Base-by-base conservation (phyloP, 257 asterid genomes). In the Buddleja alternifolia region DNA sequence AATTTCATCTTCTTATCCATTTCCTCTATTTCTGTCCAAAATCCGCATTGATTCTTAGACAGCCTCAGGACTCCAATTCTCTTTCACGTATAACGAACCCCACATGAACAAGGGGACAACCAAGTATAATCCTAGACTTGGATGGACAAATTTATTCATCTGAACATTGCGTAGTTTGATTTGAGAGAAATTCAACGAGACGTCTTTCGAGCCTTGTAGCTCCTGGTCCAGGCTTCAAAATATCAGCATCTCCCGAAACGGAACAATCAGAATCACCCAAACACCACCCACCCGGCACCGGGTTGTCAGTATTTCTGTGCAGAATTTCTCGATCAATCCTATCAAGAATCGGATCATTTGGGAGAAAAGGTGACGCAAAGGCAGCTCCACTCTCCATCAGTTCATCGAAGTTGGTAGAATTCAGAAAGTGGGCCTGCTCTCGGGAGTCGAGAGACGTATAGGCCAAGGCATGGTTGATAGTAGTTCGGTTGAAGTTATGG, bases 271-370 rank as follows among this genome's bases (percentile, higher is more conserved):
- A 21, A 4, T 84, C 85, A 8, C 93, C 99, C 53, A 93, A 77
- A 77, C 99, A 93, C 99, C 99, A 93, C 12, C 99, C 99, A 23
- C 97, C 96, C 0, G 96, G 86, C 11, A 83, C 92, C 0, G 93
- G 85, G 56, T 77, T 74, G 24, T 72, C 82, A 8, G 82, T 82
- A 14, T 40, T 50, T 20, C 92, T 83, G 23, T 56, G 77, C 42
- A 90, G 82, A 53, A 89, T 57, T 67, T 82, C 82, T 15, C 1
- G 72, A 72, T 93, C 99, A 3, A 93, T 87, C 20, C 45, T 85
- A 66, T 88, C 96, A n/a, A 93, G 90, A 63, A 87, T 50, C 0
- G 88, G 87, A 48, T 84, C 88, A 15, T 82, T 68, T 44, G 63
- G 71, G 32, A 42, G 73, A 51, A 90, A 84, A 1, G 86, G 85